Percentiles rank a stretch among this genome's conserved stretches.
phyloP scores from a whole-genome alignment of 23 red algal genomes.

The Chondrus crispus region DNA sequence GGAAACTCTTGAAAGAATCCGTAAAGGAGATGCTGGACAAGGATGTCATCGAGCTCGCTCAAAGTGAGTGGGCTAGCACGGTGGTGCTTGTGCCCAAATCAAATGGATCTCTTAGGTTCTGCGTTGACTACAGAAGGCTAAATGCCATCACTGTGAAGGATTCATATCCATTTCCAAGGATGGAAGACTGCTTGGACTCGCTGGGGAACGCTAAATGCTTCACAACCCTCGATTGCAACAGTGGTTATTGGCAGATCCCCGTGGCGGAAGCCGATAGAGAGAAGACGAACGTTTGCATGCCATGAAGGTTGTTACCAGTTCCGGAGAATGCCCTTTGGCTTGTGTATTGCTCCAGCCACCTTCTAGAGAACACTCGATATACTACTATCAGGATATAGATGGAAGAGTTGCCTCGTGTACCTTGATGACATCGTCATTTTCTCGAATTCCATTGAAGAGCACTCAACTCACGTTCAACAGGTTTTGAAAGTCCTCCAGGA shows the following conservation, averaged over 20 bases:
- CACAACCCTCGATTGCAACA: not conserved
- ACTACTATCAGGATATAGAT: not conserved
- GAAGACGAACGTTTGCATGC: not conserved
- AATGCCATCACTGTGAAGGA: not conserved
- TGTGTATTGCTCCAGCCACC: constrained; percentile 4
- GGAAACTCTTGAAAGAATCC: not conserved
- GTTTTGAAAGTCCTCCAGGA: not conserved
- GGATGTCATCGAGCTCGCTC: not conserved
- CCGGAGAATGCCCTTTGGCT: not conserved
- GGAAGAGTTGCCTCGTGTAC: not conserved
- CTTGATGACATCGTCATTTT: constrained; percentile 27
- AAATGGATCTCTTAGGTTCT: not conserved
- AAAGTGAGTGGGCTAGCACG: not conserved
- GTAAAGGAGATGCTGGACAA: not conserved
- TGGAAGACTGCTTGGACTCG: constrained; percentile 7
- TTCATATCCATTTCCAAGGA: not conserved
- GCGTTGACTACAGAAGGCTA: not conserved
- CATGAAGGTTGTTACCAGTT: not conserved
- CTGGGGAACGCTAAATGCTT: not conserved
- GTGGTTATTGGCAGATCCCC: not conserved
- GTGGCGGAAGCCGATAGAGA: not conserved
- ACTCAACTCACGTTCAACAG: not conserved
- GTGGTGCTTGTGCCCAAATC: not conserved
- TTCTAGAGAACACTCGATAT: constrained; percentile 5
- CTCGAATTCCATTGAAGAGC: not conserved